A percentile compares a stretch with the other conserved stretches of the same genome.
Conservation (phyloP, 805 yeast species). For the Candida awuae region DNA sequence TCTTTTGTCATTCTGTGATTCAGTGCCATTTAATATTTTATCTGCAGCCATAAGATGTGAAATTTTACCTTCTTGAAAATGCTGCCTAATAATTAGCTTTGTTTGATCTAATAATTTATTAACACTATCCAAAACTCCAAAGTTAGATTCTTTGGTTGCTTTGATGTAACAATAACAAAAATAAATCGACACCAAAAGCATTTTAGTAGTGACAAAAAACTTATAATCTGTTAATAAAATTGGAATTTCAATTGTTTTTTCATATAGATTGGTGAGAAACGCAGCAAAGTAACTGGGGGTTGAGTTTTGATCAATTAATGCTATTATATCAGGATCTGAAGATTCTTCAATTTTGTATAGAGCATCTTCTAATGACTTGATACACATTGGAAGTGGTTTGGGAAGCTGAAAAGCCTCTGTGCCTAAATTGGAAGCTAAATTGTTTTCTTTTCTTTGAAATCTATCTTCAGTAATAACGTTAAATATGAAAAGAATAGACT, state of each 20-base stretch:
- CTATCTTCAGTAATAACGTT: neutral
- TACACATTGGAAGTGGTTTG: neutral
- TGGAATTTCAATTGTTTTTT: conserved; percentile 1
- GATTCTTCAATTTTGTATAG: neutral
- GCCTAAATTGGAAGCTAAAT: neutral
- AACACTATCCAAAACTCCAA: neutral
- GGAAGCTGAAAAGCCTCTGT: neutral
- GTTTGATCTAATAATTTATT: conserved; percentile 1
- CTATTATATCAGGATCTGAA: neutral
- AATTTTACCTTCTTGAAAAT: conserved; percentile 2
- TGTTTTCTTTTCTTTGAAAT: neutral
- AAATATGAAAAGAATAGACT: conserved; percentile 2
- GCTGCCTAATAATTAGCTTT: neutral
- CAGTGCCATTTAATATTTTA: neutral
- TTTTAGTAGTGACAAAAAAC: conserved; percentile 9
- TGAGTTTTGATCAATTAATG: neutral
- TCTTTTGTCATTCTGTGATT: too few relatives aligned
- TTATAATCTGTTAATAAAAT: conserved; percentile 4
- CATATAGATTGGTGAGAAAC: conserved; percentile 5
- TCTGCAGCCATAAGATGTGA: conserved; percentile 3
- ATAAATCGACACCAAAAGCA: conserved; percentile 5
- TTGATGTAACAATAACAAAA: conserved; percentile 6
- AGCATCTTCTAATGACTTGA: neutral
- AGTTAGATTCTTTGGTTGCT: neutral
- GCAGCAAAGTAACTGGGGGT: neutral